Percentiles rank a stretch among this genome's conserved stretches.
Conservation (phyloP, 2,329 filamentous ascomycete species). For the Aspergillaceae sp. region DNA sequence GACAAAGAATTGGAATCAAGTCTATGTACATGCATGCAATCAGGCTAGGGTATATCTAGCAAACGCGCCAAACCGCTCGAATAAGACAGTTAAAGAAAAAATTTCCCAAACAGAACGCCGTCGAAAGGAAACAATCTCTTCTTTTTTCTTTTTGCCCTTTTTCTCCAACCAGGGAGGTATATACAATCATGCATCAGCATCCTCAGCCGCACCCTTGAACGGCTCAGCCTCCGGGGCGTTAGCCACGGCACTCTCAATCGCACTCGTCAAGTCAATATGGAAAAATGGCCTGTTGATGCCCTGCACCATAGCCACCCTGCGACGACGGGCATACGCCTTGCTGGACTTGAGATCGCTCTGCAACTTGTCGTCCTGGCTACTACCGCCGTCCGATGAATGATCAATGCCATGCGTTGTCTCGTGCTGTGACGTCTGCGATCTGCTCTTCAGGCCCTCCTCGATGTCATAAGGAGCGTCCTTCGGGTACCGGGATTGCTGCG, state of each 20-base stretch:
- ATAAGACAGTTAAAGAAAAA: too few relatives aligned
- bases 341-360: conserved; percentile 41
- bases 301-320: conserved; percentile 58
- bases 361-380: conserved; percentile 28
- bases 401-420: conserved; percentile 22
- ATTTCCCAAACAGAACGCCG: too few relatives aligned
- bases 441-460: conserved; percentile 25
- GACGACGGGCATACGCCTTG: conserved; percentile 35
- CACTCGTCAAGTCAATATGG: conserved; percentile 84
- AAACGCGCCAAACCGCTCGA: too few relatives aligned
- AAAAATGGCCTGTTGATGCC: conserved; percentile 87
- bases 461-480: conserved; percentile 15
- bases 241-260: conserved; percentile 75
- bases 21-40: too few relatives aligned
- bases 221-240: conserved; percentile 52
- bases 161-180: not conserved
- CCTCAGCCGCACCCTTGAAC: not conserved
- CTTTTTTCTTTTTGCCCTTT: too few relatives aligned
- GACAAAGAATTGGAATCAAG: too few relatives aligned
- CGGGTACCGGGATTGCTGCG: conserved; percentile 12
- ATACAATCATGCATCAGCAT: not conserved
- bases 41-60: too few relatives aligned
- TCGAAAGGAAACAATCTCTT: too few relatives aligned
- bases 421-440: conserved; percentile 22
- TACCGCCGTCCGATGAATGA: conserved; percentile 20